These are phyloP conservation scores for Astraeus odoratus DNA, from an alignment of 768 basidiomycete species.

Conservation along the genomic window DNA sequence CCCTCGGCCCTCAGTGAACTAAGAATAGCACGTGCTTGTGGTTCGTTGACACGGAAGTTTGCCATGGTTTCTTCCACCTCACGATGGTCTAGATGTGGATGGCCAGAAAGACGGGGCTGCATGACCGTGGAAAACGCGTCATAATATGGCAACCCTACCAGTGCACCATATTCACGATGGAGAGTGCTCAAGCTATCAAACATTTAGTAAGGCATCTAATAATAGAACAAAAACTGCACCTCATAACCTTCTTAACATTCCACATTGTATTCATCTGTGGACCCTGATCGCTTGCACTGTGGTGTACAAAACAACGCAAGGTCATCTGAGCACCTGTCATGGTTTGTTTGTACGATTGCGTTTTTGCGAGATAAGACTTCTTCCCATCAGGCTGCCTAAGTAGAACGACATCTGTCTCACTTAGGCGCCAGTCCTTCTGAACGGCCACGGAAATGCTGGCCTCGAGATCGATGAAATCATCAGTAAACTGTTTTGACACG, in stretches of 20 bases:
- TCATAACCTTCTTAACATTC: slow-evolving; percentile 73
- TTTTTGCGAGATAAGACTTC: slow-evolving; percentile 65
- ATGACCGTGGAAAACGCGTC: slow-evolving; percentile 70
- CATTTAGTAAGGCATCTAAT: not conserved
- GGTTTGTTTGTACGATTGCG: slow-evolving; percentile 38
- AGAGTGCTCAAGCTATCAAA: slow-evolving; percentile 74
- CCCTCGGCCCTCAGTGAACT: slow-evolving; percentile 65
- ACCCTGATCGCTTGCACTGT: slow-evolving; percentile 45
- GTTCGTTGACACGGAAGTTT: slow-evolving; percentile 77
- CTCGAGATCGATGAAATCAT: slow-evolving; percentile 81
- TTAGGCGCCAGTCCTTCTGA: slow-evolving; percentile 64
- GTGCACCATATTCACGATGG: slow-evolving; percentile 86
- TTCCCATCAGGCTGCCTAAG: slow-evolving; percentile 53
- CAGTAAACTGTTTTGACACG: slow-evolving; percentile 59
- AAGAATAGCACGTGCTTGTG: slow-evolving; percentile 86
- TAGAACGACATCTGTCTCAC: slow-evolving; percentile 83
- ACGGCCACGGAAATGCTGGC: slow-evolving; percentile 51
- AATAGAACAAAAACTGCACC: slow-evolving; percentile 38
- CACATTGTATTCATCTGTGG: slow-evolving; percentile 62
- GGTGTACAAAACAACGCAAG: slow-evolving; percentile 46
- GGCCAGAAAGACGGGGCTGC: slow-evolving; percentile 50
- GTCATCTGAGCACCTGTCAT: slow-evolving; percentile 47
- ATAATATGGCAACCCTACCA: slow-evolving; percentile 77
- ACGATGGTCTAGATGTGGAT: slow-evolving; percentile 36
- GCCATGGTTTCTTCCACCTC: slow-evolving; percentile 63